phyloP scores from a whole-genome alignment of 306 rosid species.

The Cucurbita maxima region DNA sequence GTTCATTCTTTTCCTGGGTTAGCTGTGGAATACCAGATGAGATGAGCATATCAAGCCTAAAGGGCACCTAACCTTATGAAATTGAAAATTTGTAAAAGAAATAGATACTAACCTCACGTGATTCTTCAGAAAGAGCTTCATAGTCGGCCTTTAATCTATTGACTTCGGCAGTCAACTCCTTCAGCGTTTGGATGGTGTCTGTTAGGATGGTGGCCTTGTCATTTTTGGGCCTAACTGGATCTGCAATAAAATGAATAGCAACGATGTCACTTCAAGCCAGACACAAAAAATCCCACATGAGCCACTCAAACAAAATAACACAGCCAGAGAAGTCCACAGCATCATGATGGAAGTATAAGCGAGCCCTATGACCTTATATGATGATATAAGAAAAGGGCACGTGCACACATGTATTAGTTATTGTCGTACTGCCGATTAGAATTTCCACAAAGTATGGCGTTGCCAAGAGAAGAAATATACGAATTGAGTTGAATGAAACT shows the following conservation, averaged over 20 bases:
- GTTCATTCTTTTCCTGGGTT: slow-evolving; percentile 78
- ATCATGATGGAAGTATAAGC: background rate
- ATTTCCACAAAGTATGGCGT: background rate
- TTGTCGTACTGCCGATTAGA: background rate
- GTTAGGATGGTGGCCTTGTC: slow-evolving; percentile 83
- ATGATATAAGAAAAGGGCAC: background rate
- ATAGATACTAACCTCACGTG: slow-evolving; percentile 43
- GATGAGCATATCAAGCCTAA: slow-evolving; percentile 1
- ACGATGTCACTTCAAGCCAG: background rate
- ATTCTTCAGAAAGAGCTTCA: slow-evolving; percentile 57
- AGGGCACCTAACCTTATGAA: background rate
- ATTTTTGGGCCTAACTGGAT: slow-evolving; percentile 81
- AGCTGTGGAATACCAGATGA: slow-evolving; percentile 35
- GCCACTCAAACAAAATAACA: background rate
- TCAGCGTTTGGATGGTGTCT: slow-evolving; percentile 58
- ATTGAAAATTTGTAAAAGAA: slow-evolving; percentile 2
- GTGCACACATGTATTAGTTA: background rate
- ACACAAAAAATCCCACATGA: background rate
- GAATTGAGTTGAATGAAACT: background rate
- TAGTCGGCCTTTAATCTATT: slow-evolving; percentile 48
- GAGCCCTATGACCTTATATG: background rate
- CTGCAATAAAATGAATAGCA: slow-evolving; percentile 26
- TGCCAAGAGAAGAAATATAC: background rate
- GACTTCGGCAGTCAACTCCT: slow-evolving; percentile 62
- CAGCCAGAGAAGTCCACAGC: background rate